phyloP scores from a whole-genome alignment of 805 yeast species.

The Starmerella vaccinii region DNA sequence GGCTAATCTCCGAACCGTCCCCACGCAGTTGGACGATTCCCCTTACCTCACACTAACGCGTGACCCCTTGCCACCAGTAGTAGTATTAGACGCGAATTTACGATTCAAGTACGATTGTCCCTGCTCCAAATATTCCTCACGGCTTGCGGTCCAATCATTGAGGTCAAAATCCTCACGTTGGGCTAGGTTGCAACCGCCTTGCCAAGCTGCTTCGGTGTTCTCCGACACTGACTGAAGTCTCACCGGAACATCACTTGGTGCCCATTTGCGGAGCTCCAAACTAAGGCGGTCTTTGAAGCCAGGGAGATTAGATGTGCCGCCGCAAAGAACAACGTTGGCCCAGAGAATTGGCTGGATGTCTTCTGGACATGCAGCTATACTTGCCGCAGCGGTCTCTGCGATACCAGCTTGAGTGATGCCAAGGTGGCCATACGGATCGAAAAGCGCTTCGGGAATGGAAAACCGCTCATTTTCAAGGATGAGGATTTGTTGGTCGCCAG shows the following conservation, averaged over 20 bases:
- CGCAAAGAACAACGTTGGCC: conserved; percentile 68
- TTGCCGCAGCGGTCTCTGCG: conserved; percentile 56
- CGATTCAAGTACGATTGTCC: conserved; percentile 37
- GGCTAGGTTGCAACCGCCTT: conserved; percentile 43
- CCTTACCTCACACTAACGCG: conserved; percentile 4
- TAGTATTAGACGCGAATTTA: conserved; percentile 11
- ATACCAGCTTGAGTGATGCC: conserved; percentile 74
- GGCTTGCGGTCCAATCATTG: conserved; percentile 50
- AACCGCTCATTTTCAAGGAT: conserved; percentile 75
- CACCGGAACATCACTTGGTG: conserved; percentile 30
- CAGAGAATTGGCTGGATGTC: conserved; percentile 57
- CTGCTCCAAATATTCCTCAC: conserved; percentile 75
- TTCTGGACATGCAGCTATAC: conserved; percentile 62
- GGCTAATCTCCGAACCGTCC: no score
- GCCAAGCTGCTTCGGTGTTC: conserved; percentile 46
- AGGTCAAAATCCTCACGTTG: conserved; percentile 28
- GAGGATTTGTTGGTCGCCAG: conserved; percentile 50
- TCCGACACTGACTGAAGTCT: conserved; percentile 25
- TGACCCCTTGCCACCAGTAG: conserved; percentile 10
- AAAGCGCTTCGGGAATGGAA: conserved; percentile 73
- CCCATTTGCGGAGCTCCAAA: conserved; percentile 29
- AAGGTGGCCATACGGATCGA: conserved; percentile 66
- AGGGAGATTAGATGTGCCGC: conserved; percentile 68
- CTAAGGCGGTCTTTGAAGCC: conserved; percentile 54
- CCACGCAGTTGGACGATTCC: no score